Conservation (phyloP, 352 stramenopile genomes). For the Pseudoperonospora humuli region DNA sequence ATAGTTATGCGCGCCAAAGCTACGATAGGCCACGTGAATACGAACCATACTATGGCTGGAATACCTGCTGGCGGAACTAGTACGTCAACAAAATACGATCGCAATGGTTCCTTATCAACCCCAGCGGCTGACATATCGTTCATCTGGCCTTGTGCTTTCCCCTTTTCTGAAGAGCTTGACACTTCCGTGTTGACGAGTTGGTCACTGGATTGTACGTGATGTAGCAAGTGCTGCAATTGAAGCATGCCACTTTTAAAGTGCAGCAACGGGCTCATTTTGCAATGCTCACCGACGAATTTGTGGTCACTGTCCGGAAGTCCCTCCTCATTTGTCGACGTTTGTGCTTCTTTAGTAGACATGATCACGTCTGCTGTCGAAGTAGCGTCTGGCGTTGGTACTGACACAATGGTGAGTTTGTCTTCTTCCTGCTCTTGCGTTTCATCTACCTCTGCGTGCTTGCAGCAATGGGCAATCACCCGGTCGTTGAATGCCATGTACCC, state of each 20-base stretch:
- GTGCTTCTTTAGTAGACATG: conserved; percentile 6
- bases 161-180: neutral
- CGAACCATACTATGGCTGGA: conserved; percentile 47
- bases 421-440: conserved; percentile 7
- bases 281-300: conserved; percentile 32
- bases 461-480: conserved; percentile 44
- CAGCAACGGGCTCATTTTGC: conserved; percentile 45
- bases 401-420: conserved; percentile 2
- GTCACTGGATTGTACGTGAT: conserved; percentile 7
- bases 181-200: conserved; percentile 9
- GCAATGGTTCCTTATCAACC: conserved; percentile 24
- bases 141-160: neutral
- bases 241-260: conserved; percentile 52
- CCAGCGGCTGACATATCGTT: conserved; percentile 3
- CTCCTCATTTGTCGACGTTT: conserved; percentile 9
- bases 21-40: conserved; percentile 61
- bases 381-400: neutral
- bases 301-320: conserved; percentile 13
- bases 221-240: conserved; percentile 2
- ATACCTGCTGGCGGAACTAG: conserved; percentile 32
- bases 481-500: conserved; percentile 70
- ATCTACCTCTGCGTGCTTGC: conserved; percentile 35
- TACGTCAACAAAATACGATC: conserved; percentile 56
- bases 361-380: conserved; percentile 8
- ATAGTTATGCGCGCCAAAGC: conserved; percentile 60